Evolutionary conservation across 768 basidiomycete species (phyloP).

Genomic region (Strobilomyces echinocephalus): DNA sequence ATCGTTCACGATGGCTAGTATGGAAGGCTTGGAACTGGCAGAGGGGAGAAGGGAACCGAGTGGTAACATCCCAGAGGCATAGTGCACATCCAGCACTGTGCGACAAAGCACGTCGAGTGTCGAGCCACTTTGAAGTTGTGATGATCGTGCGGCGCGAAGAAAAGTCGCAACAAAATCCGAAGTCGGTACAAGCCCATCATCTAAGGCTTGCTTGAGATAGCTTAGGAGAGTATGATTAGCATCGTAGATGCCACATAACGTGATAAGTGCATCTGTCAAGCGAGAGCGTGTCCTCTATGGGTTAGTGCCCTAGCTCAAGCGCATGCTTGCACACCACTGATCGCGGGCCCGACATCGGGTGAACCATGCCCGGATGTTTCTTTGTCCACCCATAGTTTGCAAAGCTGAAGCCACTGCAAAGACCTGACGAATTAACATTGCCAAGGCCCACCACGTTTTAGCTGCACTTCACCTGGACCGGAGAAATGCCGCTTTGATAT

Average conservation of each 20-base stretch:
- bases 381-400: slow-evolving; percentile 56
- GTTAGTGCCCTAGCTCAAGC: neutral
- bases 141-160: slow-evolving; percentile 60
- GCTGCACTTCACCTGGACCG: slow-evolving; percentile 49
- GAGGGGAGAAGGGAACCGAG: slow-evolving; percentile 53
- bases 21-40: slow-evolving; percentile 42
- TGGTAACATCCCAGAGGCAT: slow-evolving; percentile 49
- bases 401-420: slow-evolving; percentile 63
- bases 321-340: slow-evolving; percentile 48
- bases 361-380: slow-evolving; percentile 36
- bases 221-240: slow-evolving; percentile 64
- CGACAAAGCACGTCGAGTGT: slow-evolving; percentile 70
- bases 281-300: neutral
- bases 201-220: slow-evolving; percentile 60
- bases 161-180: slow-evolving; percentile 61
- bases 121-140: slow-evolving; percentile 56
- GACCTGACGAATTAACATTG: neutral
- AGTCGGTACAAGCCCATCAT: slow-evolving; percentile 51
- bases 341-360: slow-evolving; percentile 43
- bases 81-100: slow-evolving; percentile 59
- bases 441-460: neutral
- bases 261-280: slow-evolving; percentile 59
- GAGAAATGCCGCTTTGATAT: slow-evolving; percentile 64
- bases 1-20: slow-evolving; percentile 56
- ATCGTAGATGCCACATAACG: slow-evolving; percentile 62